A percentile compares a stretch with the other conserved stretches of the same genome.
These are phyloP conservation scores for Plasmodium malariae DNA, from an alignment of 169 alveolate genomes.

Conservation along the genomic window DNA sequence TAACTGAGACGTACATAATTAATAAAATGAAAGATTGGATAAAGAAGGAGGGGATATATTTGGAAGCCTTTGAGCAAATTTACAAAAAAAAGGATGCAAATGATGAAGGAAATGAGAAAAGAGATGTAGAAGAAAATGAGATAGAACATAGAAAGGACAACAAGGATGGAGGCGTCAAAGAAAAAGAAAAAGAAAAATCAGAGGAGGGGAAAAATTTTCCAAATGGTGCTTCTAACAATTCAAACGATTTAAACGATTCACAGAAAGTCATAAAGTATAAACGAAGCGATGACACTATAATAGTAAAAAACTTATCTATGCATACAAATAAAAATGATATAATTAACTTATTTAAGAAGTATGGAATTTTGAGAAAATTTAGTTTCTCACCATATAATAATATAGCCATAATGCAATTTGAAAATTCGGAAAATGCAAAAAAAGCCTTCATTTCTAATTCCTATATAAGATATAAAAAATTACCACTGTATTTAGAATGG, in stretches of 20 bases:
- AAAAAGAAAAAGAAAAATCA: slow-evolving; percentile 1
- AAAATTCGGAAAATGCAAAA: slow-evolving; percentile 87
- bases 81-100: slow-evolving; percentile 77
- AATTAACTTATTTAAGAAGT: slow-evolving; percentile 86
- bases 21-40: slow-evolving; percentile 96
- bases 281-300: slow-evolving; percentile 79
- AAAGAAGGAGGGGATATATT: slow-evolving; percentile 91
- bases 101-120: slow-evolving; percentile 46
- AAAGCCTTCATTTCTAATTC: slow-evolving; percentile 91
- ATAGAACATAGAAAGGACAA: slow-evolving; percentile 2
- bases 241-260: slow-evolving; percentile 15
- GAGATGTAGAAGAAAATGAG: background rate
- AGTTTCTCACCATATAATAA: slow-evolving; percentile 92
- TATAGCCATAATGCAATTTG: slow-evolving; percentile 92
- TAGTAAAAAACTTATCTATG: slow-evolving; percentile 85
- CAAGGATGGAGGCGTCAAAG: background rate
- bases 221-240: no score
- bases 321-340: slow-evolving; percentile 86
- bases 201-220: background rate
- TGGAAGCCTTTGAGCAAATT: slow-evolving; percentile 88
- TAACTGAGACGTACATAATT: slow-evolving; percentile 94
- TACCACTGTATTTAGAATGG: slow-evolving; percentile 94
- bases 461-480: slow-evolving; percentile 87
- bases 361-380: slow-evolving; percentile 88
- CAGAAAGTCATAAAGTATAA: slow-evolving; percentile 42